Evolutionary conservation across 768 basidiomycete species (phyloP), one percentile per base, ranked within the genome.

Genomic region (Pleurotus ostreatus): DNA sequence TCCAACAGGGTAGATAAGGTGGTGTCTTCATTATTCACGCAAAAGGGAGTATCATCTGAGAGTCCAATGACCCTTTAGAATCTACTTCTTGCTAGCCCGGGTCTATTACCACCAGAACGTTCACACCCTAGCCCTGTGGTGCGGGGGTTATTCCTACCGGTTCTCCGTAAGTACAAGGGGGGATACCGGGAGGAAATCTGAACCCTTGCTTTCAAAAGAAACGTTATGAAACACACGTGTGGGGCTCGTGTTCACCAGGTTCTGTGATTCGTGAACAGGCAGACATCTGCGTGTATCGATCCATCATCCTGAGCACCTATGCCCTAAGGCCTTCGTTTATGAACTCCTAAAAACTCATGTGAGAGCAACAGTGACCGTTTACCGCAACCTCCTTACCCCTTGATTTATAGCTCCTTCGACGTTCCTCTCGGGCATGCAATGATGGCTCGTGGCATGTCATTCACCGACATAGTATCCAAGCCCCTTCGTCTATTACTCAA

Each of bases 211-310:
- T 39, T 23, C 51, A 53, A 53, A 34, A 39, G 37, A 53, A 41
- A 53, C 51, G 51, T 22, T 25, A 53, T 53, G 51, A 53, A 53
- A 43, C 51, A 53, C 51, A 53, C 51, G 51, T 53, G 51, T 53
- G 39, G 23, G 4, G 26, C 51, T 53, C 51, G 39, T 53, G 51
- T 41, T 41, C 15, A 34, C 48, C 48, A 34, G 38, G 38, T 49
- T 34, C 48, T 49, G 13, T 37, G 48, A 49, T 34, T 34, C 30
- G 30, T 34, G 41, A 44, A 44, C 41, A 23, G 37, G n/a, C 38
- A 40, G 20, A 53, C 51, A 53, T 22, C 51, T 53, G 39, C 51
- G 41, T 41, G 51, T 41, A 53, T 20, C 18, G 16, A 53, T 53
- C 18, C 39, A 53, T 30, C 51, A 11, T 0, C 8, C 12, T 38